A percentile compares a stretch with the other conserved stretches of the same genome.
phyloP scores from a whole-genome alignment of 2,329 filamentous ascomycete genomes.

The Chaetothyriales sp. region DNA sequence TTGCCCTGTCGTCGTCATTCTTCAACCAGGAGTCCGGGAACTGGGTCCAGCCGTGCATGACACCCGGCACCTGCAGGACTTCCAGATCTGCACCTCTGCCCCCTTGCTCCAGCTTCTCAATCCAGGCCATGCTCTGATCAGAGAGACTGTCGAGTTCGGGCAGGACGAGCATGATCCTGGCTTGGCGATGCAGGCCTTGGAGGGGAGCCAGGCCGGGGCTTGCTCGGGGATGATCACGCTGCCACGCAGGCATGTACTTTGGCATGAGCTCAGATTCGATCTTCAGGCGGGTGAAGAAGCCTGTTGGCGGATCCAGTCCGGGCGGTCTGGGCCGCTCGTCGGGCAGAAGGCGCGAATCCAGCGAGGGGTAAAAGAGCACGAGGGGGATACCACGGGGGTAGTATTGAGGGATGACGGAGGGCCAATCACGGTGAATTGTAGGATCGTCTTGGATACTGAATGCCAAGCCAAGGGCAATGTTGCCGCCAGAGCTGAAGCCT shows the following conservation, averaged over 20 bases:
- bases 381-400: slow-evolving; percentile 9
- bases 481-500: slow-evolving; percentile 35
- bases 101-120: slow-evolving; percentile 13
- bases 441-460: slow-evolving; percentile 13
- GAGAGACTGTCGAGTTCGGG: slow-evolving; percentile 16
- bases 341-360: slow-evolving; percentile 15
- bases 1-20: slow-evolving; percentile 5
- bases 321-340: slow-evolving; percentile 14
- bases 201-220: slow-evolving; percentile 15
- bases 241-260: slow-evolving; percentile 14
- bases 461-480: slow-evolving; percentile 28
- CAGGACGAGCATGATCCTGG: slow-evolving; percentile 15
- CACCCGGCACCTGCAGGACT: slow-evolving; percentile 13
- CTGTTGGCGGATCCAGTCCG: slow-evolving; percentile 10
- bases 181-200: slow-evolving; percentile 14
- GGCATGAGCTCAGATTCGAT: slow-evolving; percentile 17
- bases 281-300: slow-evolving; percentile 12
- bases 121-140: slow-evolving; percentile 13
- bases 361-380: slow-evolving; percentile 17
- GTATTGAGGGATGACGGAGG: slow-evolving; percentile 7
- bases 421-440: slow-evolving; percentile 7
- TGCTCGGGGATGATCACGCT: slow-evolving; percentile 11
- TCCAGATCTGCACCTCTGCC: slow-evolving; percentile 11
- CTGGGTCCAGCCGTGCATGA: slow-evolving; percentile 18
- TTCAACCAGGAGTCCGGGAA: slow-evolving; percentile 17